phyloP scores from a whole-genome alignment of 768 basidiomycete genomes.

The Nevesoporus exiguus region DNA sequence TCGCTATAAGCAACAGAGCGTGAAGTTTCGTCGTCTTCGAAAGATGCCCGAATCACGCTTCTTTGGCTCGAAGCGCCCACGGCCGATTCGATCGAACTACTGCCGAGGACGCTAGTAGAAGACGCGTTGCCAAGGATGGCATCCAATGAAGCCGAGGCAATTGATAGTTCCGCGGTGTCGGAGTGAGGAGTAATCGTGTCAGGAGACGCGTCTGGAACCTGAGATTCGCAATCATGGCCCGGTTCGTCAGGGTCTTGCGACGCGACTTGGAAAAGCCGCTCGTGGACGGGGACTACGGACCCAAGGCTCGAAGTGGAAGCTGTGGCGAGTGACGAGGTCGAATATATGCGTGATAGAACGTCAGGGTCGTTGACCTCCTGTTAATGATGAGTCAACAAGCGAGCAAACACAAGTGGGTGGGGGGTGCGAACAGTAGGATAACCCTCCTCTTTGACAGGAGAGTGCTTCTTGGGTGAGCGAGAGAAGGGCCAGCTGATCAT shows the following conservation, averaged over 20 bases:
- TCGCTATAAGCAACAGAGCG: constrained; percentile 5
- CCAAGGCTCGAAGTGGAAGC: constrained; percentile 30
- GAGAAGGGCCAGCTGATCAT: constrained; percentile 31
- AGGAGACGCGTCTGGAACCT: constrained; percentile 5
- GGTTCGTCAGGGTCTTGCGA: constrained; percentile 14
- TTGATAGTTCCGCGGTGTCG: too few relatives aligned
- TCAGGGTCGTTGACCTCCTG: constrained; percentile 10
- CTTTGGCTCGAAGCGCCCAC: not conserved
- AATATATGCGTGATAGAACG: constrained; percentile 6
- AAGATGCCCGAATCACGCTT: not conserved
- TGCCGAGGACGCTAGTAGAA: not conserved
- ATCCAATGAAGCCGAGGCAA: constrained; percentile 2
- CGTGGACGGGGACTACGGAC: constrained; percentile 26
- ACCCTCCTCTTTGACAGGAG: constrained; percentile 4
- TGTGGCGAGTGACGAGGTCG: constrained; percentile 17
- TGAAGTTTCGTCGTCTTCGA: constrained; percentile 3
- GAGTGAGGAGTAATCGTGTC: not conserved
- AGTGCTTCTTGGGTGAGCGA: constrained; percentile 23
- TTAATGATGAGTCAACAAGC: constrained; percentile 5
- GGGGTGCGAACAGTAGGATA: constrained; percentile 12
- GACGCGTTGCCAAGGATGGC: constrained; percentile 8
- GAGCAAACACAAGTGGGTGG: not conserved
- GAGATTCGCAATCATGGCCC: not conserved
- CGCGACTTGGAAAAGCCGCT: constrained; percentile 20
- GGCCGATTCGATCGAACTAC: constrained; percentile 1